Conservation (phyloP, 192 early-diverging fungal genomes). For the Umbelopsis sp. region DNA sequence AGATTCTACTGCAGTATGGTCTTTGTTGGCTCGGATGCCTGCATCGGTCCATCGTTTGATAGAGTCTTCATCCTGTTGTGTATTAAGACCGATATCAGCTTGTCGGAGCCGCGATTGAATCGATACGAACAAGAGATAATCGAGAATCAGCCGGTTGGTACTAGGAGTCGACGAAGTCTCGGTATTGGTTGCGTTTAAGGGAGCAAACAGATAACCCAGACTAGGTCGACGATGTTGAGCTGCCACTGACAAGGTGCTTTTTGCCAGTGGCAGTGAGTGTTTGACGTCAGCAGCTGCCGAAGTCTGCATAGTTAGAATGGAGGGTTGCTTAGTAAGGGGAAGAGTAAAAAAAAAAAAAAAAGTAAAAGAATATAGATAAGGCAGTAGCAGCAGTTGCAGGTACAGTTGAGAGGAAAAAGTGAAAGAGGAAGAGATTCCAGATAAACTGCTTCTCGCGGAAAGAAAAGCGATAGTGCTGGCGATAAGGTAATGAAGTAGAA, state of each 20-base stretch:
- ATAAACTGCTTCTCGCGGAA: neutral
- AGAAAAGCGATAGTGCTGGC: neutral
- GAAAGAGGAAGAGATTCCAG: neutral
- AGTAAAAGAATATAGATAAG: neutral
- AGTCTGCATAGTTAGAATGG: neutral
- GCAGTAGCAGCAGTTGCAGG: neutral
- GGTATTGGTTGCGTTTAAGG: slow-evolving; percentile 10
- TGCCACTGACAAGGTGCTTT: slow-evolving; percentile 9
- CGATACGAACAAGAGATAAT: slow-evolving; percentile 53
- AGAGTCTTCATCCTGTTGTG: slow-evolving; percentile 30
- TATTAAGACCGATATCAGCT: slow-evolving; percentile 41
- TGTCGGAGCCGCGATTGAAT: slow-evolving; percentile 56
- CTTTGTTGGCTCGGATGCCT: slow-evolving; percentile 45
- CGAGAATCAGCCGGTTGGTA: slow-evolving; percentile 56
- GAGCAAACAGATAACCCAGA: slow-evolving; percentile 21
- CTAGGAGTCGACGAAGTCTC: neutral
- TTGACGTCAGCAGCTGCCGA: slow-evolving; percentile 3
- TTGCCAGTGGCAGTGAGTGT: slow-evolving; percentile 9
- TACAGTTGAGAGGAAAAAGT: neutral
- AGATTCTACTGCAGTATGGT: slow-evolving; percentile 51
- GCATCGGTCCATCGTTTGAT: slow-evolving; percentile 39
- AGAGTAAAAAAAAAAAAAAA: neutral
- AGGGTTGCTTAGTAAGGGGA: neutral
- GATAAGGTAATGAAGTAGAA: neutral
- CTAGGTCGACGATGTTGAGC: slow-evolving; percentile 19